Evolutionary conservation across 2,329 filamentous ascomycete genomes (phyloP), one percentile per base, ranked within the genome.

Genomic region (Microdochium trichocladiopsis): DNA sequence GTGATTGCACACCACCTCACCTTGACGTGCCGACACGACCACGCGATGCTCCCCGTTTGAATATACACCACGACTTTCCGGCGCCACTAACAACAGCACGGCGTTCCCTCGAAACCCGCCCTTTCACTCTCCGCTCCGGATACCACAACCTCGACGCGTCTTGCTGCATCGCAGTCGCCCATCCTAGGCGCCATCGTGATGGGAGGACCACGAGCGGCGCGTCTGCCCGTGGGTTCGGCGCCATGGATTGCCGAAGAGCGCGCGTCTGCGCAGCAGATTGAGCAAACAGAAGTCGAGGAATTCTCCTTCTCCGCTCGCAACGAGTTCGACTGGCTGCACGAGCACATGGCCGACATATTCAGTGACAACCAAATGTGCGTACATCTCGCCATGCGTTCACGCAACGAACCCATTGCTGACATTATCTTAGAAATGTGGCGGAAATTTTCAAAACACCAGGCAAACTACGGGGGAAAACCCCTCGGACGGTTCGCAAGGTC

Each of bases 271-370:
- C 74, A 84, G 51, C 81, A 88, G 58, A 84, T 96, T 57, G 80
- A 88, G 16, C 79, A 87, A 48, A 82, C 90, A 52, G 94, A 97
- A 69, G 81, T 89, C 51, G 93, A 97, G 60, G 95, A 99, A 72
- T 95, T 97, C 65, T 83, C 88, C 45, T 97, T 89, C 72, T 90
- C 91, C 25, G 92, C 90, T 56, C 84, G 89, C 53, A 95, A 97
- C 71, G 94, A 99, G 69, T 76, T 97, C 64, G 92, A 97, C 67
- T 99, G 94, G 94, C 77, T 99, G 61, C 97, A 99, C 65, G 94
- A 97, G 72, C 94, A 99, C 69, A 96, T 99, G 93, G 83, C 84
- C 49, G 90, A 95, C 57, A 90, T 99, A 63, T 95, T 97, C 67
- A 87, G 85, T 62, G 84, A 87, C 61, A 88, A 91, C 64, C 84